Evolutionary conservation across 805 yeast species (phyloP).

Genomic region (Sungouiozyma intestinalis): DNA sequence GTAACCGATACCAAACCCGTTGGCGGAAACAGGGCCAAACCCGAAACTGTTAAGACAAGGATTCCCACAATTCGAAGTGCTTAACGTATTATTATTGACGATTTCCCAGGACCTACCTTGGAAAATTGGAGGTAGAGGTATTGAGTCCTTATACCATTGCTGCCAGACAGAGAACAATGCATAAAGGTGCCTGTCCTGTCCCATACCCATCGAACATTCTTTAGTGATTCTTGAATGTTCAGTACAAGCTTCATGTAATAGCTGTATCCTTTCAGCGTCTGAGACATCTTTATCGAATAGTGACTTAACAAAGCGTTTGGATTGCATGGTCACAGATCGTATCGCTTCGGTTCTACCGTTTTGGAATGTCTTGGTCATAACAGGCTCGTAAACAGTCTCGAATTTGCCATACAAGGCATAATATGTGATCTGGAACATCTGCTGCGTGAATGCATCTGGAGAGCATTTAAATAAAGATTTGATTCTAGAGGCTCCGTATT

Average conservation of each 20-base stretch:
- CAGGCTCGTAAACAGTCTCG: slow-evolving; percentile 92
- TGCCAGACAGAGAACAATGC: slow-evolving; percentile 87
- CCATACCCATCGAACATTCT: slow-evolving; percentile 63
- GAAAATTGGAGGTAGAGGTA: slow-evolving; percentile 59
- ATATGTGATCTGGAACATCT: slow-evolving; percentile 88
- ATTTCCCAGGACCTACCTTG: slow-evolving; percentile 85
- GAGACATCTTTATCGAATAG: slow-evolving; percentile 62
- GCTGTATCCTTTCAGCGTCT: slow-evolving; percentile 44
- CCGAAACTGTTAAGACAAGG: slow-evolving; percentile 83
- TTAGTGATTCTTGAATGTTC: slow-evolving; percentile 60
- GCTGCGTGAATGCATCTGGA: slow-evolving; percentile 91
- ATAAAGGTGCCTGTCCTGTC: slow-evolving; percentile 87
- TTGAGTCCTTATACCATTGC: slow-evolving; percentile 19
- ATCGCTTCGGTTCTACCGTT: slow-evolving; percentile 94
- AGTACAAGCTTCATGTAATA: slow-evolving; percentile 57
- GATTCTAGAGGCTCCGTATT: slow-evolving; percentile 65
- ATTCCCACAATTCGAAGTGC: slow-evolving; percentile 87
- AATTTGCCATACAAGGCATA: slow-evolving; percentile 87
- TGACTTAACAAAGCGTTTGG: slow-evolving; percentile 72
- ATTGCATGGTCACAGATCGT: slow-evolving; percentile 71
- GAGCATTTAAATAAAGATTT: slow-evolving; percentile 70
- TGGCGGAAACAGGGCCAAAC: slow-evolving; percentile 81
- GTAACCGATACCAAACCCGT: slow-evolving; percentile 90
- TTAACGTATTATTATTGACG: slow-evolving; percentile 66
- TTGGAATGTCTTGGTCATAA: slow-evolving; percentile 80